Evolutionary conservation across 768 basidiomycete species (phyloP).

Genomic region (Phlebiopsis flavidoalba): DNA sequence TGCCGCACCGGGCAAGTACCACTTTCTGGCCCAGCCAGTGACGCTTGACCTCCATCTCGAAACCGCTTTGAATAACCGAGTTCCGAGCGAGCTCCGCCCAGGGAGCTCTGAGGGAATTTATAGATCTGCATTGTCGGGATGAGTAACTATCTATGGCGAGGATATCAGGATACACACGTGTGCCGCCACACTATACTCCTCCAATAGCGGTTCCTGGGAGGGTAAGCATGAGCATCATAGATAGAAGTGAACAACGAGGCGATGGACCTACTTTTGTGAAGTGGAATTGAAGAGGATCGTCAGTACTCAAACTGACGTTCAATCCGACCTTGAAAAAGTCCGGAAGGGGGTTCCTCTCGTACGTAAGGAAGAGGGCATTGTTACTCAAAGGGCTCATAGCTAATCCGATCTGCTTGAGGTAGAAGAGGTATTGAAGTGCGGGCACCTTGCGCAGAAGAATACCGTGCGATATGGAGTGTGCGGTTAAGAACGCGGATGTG

Average conservation of each 20-base stretch:
- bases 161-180: constrained; percentile 47
- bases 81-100: constrained; percentile 98
- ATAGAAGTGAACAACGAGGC: not conserved
- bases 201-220: constrained; percentile 80
- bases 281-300: constrained; percentile 95
- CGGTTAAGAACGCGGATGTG: constrained; percentile 91
- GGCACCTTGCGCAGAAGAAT: constrained; percentile 97
- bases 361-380: constrained; percentile 94
- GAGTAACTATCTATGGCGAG: not conserved
- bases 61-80: constrained; percentile 93
- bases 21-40: constrained; percentile 91
- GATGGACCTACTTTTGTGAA: constrained; percentile 77
- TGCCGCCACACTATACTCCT: constrained; percentile 97
- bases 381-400: constrained; percentile 99
- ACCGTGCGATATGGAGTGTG: constrained; percentile 99
- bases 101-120: constrained; percentile 88
- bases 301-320: constrained; percentile 94
- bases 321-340: constrained; percentile 96
- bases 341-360: constrained; percentile 94
- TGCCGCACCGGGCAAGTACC: constrained; percentile 89
- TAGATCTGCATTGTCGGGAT: constrained; percentile 60
- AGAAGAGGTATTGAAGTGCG: constrained; percentile 94
- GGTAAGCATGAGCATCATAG: not conserved
- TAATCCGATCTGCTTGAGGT: constrained; percentile 95
- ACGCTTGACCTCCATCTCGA: constrained; percentile 97